Base-by-base conservation (phyloP, 805 yeast species). In the Maudiozyma serrabonitensis region DNA sequence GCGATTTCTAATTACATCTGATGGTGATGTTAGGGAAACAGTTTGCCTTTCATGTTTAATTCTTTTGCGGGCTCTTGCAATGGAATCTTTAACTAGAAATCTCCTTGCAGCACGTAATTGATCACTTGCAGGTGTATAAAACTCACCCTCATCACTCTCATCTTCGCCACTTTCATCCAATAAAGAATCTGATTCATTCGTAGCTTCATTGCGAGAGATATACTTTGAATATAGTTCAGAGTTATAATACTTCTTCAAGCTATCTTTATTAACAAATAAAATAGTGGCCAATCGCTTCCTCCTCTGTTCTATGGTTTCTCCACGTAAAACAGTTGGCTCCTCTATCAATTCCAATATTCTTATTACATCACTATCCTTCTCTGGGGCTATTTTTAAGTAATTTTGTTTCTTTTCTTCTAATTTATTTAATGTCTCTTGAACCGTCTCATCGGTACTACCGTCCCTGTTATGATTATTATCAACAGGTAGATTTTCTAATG, bases 71-170 rank as follows among this genome's bases (percentile, higher is more conserved):
- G 91, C 76, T 19, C 64, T 64, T 0, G 48, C 41, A 2, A 84
- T 56, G 0, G 95, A 82, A 49, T 66, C 67, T 5, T 65, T 52
- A 0, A 88, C 75, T 0, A 90, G 70, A 2, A 55, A 52, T 37
- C 67, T 62, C 46, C 98, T 72, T 0, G 79, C 74, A 1, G 71
- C 67, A 7, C 74, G 66, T 9, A 90, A 64, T 6, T 72, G 76
- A 3, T 67, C 69, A 0, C 76, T 65, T 0, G 95, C 96, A 0
- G 95, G 95, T 0, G 96, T 88, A 59, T 80, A 88, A 59, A 84
- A 89, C 52, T 88, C 95, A 46, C 83, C 95, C 13, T 86, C 83
- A 9, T 80, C 82, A 1, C 73, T 81, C 2, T 69, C 78, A 6
- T 62, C 71, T 1, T 57, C 67, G 2, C 54, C 65, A 2, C 51